phyloP scores from a whole-genome alignment of 305 asterid genomes.

The Fraxinus platypoda region DNA sequence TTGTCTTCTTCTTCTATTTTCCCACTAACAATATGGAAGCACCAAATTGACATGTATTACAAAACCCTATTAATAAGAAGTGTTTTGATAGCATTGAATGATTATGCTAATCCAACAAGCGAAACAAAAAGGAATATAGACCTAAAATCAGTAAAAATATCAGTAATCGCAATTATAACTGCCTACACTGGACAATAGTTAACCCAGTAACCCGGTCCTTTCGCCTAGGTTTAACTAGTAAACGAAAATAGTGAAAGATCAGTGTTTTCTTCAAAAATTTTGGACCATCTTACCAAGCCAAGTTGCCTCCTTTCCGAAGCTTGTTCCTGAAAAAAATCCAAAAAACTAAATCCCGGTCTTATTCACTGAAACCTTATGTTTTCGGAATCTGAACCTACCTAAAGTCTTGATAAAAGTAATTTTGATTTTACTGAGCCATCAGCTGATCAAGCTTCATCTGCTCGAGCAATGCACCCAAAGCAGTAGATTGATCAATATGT shows the following conservation, averaged over 20 bases:
- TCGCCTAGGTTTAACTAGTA: constrained; percentile 43
- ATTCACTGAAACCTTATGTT: constrained; percentile 29
- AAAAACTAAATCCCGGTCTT: constrained; percentile 33
- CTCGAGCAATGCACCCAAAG: constrained; percentile 60
- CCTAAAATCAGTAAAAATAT: constrained; percentile 35
- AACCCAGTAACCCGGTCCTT: constrained; percentile 43
- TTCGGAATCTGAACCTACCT: constrained; percentile 15
- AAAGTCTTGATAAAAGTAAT: constrained; percentile 25
- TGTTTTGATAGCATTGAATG: constrained; percentile 17
- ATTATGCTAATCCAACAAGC: constrained; percentile 22
- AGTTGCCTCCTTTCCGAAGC: constrained; percentile 36
- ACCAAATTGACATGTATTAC: background rate
- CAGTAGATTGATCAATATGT: constrained; percentile 45
- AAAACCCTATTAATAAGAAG: background rate
- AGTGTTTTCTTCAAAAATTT: constrained; percentile 31
- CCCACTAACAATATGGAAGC: constrained; percentile 1
- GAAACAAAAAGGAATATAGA: constrained; percentile 20
- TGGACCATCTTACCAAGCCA: constrained; percentile 26
- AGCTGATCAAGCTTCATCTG: constrained; percentile 79
- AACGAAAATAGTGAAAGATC: constrained; percentile 34
- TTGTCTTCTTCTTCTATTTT: constrained; percentile 6
- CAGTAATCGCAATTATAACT: constrained; percentile 36
- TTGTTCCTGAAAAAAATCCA: constrained; percentile 27
- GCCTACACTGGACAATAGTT: constrained; percentile 31
- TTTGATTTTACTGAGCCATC: constrained; percentile 49